Base-by-base conservation (phyloP, 192 early-diverging fungal genomes). In the Backusella macrospora region DNA sequence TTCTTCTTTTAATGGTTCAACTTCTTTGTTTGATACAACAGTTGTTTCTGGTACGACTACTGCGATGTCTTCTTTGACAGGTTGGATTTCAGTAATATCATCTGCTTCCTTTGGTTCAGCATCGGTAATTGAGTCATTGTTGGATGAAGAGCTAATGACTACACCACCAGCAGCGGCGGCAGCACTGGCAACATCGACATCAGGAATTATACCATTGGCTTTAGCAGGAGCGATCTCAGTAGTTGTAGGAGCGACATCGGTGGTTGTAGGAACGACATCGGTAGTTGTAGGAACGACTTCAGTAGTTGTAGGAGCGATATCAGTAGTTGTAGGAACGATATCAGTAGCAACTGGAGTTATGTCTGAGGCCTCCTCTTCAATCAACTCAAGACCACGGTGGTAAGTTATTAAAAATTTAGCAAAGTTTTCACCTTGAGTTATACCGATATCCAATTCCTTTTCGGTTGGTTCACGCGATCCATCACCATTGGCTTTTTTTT, bases 381-480 rank as follows among this genome's bases (percentile, higher is more conserved):
- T 43, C 37, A 40, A 42, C 40, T 66, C 38, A 21, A 38, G 12
- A 40, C 65, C 38, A 40, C 37, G 65, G 13, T 76, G 65, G 48
- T 73, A 78, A 16, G 73, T 62, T 16, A 29, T 62, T 12, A 86
- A 78, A 26, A 88, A 66, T 62, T 85, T 76, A 39, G 82, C 89
- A 75, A 90, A 91, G 26, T 73, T 62, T 73, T 89, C 83, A 52
- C 90, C 90, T 82, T 91, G 90, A 45, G 72, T n/a, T 62, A 71
- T 73, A 8, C 86, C 88, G 65, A 89, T 81, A 18, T 83, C 91
- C 16, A 90, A 78, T 69, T 91, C 91, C 78, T 87, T 87, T 79
- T 92, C 84, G 39, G 78, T 72, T 26, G 87, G 84, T 68, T 89
- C 82, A 44, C 91, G 88, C 23, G 85, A 86, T 4, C 92, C 94